Percentiles rank a stretch among this genome's conserved stretches.
phyloP scores from a whole-genome alignment of 2,329 filamentous ascomycete species.

The Huntiella moniliformis region DNA sequence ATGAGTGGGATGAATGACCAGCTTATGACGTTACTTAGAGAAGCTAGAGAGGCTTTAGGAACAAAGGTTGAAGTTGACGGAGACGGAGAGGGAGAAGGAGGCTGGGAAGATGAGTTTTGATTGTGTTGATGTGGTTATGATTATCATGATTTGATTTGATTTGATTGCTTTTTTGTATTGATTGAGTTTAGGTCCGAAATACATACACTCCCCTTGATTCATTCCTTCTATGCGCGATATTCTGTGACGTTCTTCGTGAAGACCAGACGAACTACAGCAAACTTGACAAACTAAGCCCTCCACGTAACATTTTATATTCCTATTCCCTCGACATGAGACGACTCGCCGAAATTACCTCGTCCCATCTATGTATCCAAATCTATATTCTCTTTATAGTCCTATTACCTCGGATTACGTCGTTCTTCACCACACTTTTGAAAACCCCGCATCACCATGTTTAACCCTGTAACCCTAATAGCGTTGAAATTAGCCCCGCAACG shows the following conservation, averaged over 20 bases:
- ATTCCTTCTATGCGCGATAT: not conserved
- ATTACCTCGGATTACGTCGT: not conserved
- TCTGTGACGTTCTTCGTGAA: not conserved
- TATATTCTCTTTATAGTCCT: not conserved
- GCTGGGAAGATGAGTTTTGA: slow-evolving; percentile 10
- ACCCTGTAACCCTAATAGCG: too few species aligned
- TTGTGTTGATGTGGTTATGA: not conserved
- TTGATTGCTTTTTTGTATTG: not conserved
- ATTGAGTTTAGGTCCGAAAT: not conserved
- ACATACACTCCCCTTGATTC: too few species aligned
- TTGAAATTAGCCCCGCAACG: too few species aligned
- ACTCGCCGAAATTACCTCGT: too few species aligned
- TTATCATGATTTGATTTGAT: not conserved
- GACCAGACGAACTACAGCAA: not conserved
- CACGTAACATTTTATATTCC: not conserved
- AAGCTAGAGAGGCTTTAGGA: slow-evolving; percentile 73
- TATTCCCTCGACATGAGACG: not conserved
- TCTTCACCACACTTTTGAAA: not conserved
- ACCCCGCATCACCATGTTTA: not conserved
- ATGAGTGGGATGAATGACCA: slow-evolving; percentile 64
- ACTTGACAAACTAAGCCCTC: not conserved
- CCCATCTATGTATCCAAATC: too few species aligned
- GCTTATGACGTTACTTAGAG: slow-evolving; percentile 68
- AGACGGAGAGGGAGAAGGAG: slow-evolving; percentile 17
- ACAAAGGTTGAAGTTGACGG: slow-evolving; percentile 41